Percentiles rank a stretch among this genome's conserved stretches.
These are phyloP conservation scores for Ceratocystis cubensis DNA, from an alignment of 2,329 filamentous ascomycete species.

Conservation along the genomic window DNA sequence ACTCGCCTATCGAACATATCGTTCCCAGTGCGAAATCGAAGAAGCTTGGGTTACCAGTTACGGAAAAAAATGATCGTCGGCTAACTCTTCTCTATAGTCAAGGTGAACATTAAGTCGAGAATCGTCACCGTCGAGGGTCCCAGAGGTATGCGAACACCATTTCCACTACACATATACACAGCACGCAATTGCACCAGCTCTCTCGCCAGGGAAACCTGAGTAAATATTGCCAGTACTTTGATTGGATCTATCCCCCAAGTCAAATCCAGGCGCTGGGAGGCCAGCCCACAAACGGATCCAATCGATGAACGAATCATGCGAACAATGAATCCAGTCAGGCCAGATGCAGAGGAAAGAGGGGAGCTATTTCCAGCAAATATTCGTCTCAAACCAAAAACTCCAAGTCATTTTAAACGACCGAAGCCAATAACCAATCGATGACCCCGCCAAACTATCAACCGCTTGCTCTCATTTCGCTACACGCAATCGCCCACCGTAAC, in stretches of 20 bases:
- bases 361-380: not conserved
- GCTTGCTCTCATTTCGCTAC: not conserved
- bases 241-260: not conserved
- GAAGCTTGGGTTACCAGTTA: slow-evolving; percentile 4
- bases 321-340: not conserved
- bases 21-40: slow-evolving; percentile 20
- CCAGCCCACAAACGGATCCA: not conserved
- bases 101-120: slow-evolving; percentile 93
- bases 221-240: not conserved
- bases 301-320: not conserved
- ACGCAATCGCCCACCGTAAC: not conserved
- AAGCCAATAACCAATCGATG: not conserved
- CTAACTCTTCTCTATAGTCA: slow-evolving; percentile 50
- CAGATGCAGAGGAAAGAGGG: not conserved
- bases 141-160: slow-evolving; percentile 50
- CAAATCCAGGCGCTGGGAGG: not conserved
- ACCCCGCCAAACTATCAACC: not conserved
- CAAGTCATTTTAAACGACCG: not conserved
- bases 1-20: not conserved
- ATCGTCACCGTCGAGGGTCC: slow-evolving; percentile 94
- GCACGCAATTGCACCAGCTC: slow-evolving; percentile 3
- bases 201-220: not conserved
- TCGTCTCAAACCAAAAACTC: not conserved
- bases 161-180: not conserved
- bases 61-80: not conserved